phyloP scores from a whole-genome alignment of 495 filamentous ascomycete genomes.

The Parathielavia hyrcaniae region DNA sequence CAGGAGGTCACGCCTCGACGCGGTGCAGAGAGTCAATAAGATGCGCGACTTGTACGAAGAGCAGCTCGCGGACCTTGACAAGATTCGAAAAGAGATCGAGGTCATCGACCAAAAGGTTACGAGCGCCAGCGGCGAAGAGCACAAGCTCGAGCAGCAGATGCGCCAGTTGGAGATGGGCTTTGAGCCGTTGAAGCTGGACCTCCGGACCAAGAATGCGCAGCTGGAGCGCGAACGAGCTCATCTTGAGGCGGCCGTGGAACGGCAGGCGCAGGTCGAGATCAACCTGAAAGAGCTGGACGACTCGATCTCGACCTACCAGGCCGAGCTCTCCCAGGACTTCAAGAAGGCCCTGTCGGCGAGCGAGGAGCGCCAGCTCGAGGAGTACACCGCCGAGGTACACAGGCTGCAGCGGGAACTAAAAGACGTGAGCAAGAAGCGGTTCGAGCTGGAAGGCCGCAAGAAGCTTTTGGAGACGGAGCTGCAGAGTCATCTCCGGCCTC shows the following conservation, averaged over 20 bases:
- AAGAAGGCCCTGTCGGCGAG: conserved; percentile 79
- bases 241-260: conserved; percentile 62
- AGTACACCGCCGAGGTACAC: conserved; percentile 59
- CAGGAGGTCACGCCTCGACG: conserved; percentile 73
- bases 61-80: conserved; percentile 44
- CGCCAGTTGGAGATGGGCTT: conserved; percentile 76
- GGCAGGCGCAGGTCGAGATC: conserved; percentile 66
- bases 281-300: conserved; percentile 69
- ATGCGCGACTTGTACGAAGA: conserved; percentile 69
- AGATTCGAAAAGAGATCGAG: conserved; percentile 55
- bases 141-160: conserved; percentile 74
- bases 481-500: conserved; percentile 73
- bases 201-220: conserved; percentile 62
- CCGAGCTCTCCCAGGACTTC: conserved; percentile 78
- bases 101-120: conserved; percentile 82
- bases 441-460: conserved; percentile 76
- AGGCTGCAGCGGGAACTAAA: conserved; percentile 67
- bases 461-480: conserved; percentile 73
- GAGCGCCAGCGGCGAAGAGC: conserved; percentile 66
- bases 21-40: conserved; percentile 66
- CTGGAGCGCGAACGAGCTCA: conserved; percentile 67
- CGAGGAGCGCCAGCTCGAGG: conserved; percentile 76
- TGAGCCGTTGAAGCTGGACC: conserved; percentile 66
- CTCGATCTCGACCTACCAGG: conserved; percentile 63
- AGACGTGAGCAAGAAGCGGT: conserved; percentile 63